Evolutionary conservation across 257 asterid genomes (phyloP), one percentile per base, ranked within the genome.

Genomic region (Galeopsis tetrahit): DNA sequence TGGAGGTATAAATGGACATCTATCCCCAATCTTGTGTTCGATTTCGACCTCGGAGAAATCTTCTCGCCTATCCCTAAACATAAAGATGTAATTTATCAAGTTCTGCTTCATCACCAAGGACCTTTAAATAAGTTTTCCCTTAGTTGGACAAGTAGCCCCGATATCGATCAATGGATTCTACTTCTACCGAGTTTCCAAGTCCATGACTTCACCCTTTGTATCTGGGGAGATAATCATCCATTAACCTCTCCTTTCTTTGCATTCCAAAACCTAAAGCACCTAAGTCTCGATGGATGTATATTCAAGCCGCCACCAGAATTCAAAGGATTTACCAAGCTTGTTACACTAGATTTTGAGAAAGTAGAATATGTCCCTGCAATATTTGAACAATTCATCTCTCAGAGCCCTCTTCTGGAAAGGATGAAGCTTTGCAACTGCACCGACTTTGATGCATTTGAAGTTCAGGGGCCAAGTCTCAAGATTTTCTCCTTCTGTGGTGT

Each of bases 261-360:
- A 21, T 21, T 21, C 28, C 28, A 21, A 21, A 21, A 21, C 28
- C 28, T 21, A 61, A 2, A 32, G 68, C n/a, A 48, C 69, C 64
- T 69, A 0, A 15, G 17, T n/a, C 69, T 75, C 28, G 14, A 3
- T 44, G 10, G 53, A 14, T 75, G 79, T 17, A 10, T 58, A 10
- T 33, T 75, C 15, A 10, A 10, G 3, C 68, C 68, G 9, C 79
- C 79, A 9, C 52, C 68, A 2, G 15, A 39, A 7, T 67, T 33
- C 39, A 42, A 10, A 48, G 69, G 74, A 36, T 75, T 74, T 49
- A 10, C 32, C 43, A 67, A 2, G 34, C 79, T 74, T 60, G 35
- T 57, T 8, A 38, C 49, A 3, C 39, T 75, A 0, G 63, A 66
- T 11, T 66, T 43, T 57, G 53, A 32, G 10, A n/a, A 33, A 3